Evolutionary conservation across 2,329 filamentous ascomycete species (phyloP), one percentile per base, ranked within the genome.

Genomic region (Incumbomyces delicatus): DNA sequence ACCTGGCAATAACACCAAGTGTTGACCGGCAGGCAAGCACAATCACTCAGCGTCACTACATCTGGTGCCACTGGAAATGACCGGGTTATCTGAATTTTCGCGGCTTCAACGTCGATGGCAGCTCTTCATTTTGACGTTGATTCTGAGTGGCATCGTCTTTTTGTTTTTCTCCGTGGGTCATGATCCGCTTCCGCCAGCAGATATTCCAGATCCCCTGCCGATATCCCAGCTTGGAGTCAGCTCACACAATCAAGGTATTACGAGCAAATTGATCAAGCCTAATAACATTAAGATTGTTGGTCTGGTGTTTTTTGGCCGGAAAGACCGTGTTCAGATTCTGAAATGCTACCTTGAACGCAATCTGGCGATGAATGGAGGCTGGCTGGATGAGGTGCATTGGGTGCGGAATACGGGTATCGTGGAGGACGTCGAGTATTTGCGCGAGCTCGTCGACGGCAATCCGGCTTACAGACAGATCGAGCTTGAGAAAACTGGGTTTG

Each of bases 261-360:
- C n/a, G 13, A n/a, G 29, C 13, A 16, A n/a, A 27, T 27, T 29
- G 2, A 8, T 38, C 43, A 50, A 50, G 30, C 48, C 48, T 14
- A 18, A 32, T 10, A 45, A 43, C 14, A 13, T 50, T 33, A 49
- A 50, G 36, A 57, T 73, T 12, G 63, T 71, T 46, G 70, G 61
- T 13, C 60, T 72, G 49, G 65, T 73, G 1, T 73, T 73, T 49
- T 72, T 63, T 47, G 70, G 70, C n/a, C 65, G 70, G 12, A 64
- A 65, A 40, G 58, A 64, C 44, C 65, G 65, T 10, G 66, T 71
- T 30, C 65, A 69, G 29, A 66, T 73, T 32, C 53, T 73, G 33
- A 68, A 72, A 49, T 73, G 71, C 49, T 73, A 72, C 49, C 53
- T 69, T 29, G 52, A 69, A 57, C 63, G 67, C 48, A 72, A 72